Conservation (phyloP, 73 alveolate genomes). For the Tetrahymena elliotti region DNA sequence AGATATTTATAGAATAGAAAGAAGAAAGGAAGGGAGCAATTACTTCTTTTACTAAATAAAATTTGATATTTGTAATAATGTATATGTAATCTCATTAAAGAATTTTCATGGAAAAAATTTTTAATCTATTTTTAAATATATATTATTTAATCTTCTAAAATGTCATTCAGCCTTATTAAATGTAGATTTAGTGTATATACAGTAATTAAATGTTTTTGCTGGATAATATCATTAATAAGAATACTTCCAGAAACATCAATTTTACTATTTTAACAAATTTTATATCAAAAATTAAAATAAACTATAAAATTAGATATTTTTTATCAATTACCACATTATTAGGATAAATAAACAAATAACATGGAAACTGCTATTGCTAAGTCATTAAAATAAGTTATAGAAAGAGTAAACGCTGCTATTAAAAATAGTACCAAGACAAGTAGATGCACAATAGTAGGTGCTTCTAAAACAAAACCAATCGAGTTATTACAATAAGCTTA, state of each 20-base stretch:
- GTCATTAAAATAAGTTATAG: background rate
- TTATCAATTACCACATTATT: background rate
- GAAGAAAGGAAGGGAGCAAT: too few relatives aligned
- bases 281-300: background rate
- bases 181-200: background rate
- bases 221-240: background rate
- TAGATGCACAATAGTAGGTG: conserved; percentile 48
- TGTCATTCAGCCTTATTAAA: background rate
- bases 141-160: background rate
- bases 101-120: background rate
- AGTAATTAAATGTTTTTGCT: background rate
- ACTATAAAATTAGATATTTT: background rate
- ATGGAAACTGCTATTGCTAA: background rate
- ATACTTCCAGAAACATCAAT: background rate
- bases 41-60: too few relatives aligned
- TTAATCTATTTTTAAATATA: too few relatives aligned
- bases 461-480: conserved; percentile 69
- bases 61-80: too few relatives aligned
- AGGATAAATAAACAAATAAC: background rate
- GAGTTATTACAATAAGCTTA: conserved; percentile 71
- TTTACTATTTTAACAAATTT: background rate
- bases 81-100: background rate
- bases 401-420: background rate
- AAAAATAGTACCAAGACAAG: background rate
- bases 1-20: too few relatives aligned